Evolutionary conservation across 257 asterid species (phyloP).

Genomic region (Jacaranda copaia): DNA sequence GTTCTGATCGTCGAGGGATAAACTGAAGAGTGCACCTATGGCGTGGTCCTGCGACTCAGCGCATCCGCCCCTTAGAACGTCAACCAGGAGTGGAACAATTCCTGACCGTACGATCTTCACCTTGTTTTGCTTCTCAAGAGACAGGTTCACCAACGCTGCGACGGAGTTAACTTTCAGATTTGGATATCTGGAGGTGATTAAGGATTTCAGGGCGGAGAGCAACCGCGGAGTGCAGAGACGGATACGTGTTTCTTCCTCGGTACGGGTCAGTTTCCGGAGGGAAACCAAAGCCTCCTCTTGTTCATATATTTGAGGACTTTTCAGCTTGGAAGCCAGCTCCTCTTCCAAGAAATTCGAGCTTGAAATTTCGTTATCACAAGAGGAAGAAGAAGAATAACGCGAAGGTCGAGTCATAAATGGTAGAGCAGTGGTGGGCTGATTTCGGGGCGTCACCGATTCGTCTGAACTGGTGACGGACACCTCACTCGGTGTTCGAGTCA

Average conservation of each 20-base stretch:
- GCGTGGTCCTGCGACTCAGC: constrained; percentile 78
- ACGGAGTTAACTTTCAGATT: constrained; percentile 68
- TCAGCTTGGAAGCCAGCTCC: constrained; percentile 49
- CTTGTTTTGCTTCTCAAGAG: constrained; percentile 67
- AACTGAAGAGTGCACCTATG: constrained; percentile 73
- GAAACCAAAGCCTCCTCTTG: constrained; percentile 65
- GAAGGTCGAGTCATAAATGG: constrained; percentile 48
- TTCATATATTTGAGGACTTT: constrained; percentile 54
- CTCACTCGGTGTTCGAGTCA: constrained; percentile 39
- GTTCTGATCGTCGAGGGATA: constrained; percentile 75
- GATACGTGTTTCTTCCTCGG: constrained; percentile 61
- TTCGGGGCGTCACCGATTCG: constrained; percentile 45
- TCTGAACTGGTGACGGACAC: constrained; percentile 52
- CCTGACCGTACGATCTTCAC: constrained; percentile 76
- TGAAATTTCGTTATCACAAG: constrained; percentile 52
- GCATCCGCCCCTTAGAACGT: constrained; percentile 57
- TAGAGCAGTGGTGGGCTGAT: constrained; percentile 42
- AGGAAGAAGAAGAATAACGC: constrained; percentile 55
- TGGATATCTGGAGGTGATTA: constrained; percentile 57
- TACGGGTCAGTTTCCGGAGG: constrained; percentile 66
- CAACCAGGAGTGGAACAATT: constrained; percentile 66
- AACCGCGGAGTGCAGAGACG: constrained; percentile 63
- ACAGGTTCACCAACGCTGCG: constrained; percentile 69
- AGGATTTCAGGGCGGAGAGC: constrained; percentile 49
- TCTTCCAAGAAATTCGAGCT: constrained; percentile 40